Conservation (phyloP, 2,329 filamentous ascomycete species). For the Catunica adiposa region DNA sequence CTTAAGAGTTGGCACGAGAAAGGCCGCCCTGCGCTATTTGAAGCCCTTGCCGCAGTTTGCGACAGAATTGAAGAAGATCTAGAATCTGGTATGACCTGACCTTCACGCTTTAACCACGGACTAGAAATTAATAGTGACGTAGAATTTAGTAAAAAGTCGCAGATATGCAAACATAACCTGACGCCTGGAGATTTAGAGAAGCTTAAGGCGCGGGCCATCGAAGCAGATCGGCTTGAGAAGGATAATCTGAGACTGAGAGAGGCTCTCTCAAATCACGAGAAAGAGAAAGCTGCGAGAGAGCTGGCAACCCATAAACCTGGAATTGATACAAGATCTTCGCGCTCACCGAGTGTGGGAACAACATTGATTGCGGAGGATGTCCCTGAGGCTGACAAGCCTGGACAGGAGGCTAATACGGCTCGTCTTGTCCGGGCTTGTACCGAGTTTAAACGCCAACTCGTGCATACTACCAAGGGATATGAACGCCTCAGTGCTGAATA, state of each 20-base stretch:
- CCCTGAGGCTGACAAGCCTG: neutral
- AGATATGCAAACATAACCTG: conserved; percentile 16
- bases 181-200: conserved; percentile 21
- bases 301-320: neutral
- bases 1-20: conserved; percentile 26
- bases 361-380: neutral
- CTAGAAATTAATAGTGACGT: neutral
- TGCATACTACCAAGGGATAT: too few species aligned
- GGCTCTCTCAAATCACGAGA: conserved; percentile 20
- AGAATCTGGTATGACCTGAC: conserved; percentile 20
- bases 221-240: conserved; percentile 24
- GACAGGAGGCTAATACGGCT: neutral
- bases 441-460: too few species aligned
- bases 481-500: too few species aligned
- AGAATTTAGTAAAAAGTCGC: conserved; percentile 15
- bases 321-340: neutral
- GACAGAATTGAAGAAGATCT: conserved; percentile 26
- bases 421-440: too few species aligned
- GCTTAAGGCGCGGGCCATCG: conserved; percentile 21
- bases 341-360: neutral
- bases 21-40: conserved; percentile 25
- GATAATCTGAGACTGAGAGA: conserved; percentile 28
- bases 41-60: conserved; percentile 26
- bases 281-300: neutral
- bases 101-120: neutral